These are phyloP conservation scores for Peronosclerospora sorghi DNA, from an alignment of 352 stramenopile genomes.

Conservation along the genomic window DNA sequence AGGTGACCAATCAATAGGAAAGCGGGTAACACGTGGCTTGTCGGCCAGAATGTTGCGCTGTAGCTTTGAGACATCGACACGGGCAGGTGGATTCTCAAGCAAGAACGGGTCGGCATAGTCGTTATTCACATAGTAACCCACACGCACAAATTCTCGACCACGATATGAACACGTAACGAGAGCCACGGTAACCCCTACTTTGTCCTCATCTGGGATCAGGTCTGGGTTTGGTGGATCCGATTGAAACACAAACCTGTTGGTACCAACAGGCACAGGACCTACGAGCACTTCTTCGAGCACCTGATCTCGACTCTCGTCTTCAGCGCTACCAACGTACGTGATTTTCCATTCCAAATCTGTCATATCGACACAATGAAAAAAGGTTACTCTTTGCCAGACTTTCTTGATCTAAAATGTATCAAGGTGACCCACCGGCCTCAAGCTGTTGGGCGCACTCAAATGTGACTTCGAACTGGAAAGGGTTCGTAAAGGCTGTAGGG, in stretches of 20 bases:
- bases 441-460: conserved; percentile 97
- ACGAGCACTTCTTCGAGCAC: conserved; percentile 98
- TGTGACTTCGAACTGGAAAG: conserved; percentile 99
- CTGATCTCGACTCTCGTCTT: conserved; percentile 93
- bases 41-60: conserved; percentile 94
- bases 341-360: conserved; percentile 99
- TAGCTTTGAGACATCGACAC: conserved; percentile 88
- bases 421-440: conserved; percentile 70
- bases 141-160: conserved; percentile 93
- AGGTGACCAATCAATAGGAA: conserved; percentile 94
- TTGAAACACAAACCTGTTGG: conserved; percentile 98
- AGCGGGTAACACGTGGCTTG: conserved; percentile 91
- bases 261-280: conserved; percentile 93
- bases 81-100: conserved; percentile 65
- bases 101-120: conserved; percentile 91
- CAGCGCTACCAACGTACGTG: conserved; percentile 95
- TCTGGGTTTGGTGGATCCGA: conserved; percentile 88
- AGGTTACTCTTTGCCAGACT: background rate
- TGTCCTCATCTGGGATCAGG: conserved; percentile 91
- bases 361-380: background rate
- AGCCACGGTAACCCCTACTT: conserved; percentile 98
- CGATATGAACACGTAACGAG: conserved; percentile 97
- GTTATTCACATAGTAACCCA: conserved; percentile 99
- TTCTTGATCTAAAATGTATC: no score
- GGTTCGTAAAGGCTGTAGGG: conserved; percentile 94